These are phyloP conservation scores for Neofusicoccum parvum DNA, from an alignment of 2,329 filamentous ascomycete species.

Conservation along the genomic window DNA sequence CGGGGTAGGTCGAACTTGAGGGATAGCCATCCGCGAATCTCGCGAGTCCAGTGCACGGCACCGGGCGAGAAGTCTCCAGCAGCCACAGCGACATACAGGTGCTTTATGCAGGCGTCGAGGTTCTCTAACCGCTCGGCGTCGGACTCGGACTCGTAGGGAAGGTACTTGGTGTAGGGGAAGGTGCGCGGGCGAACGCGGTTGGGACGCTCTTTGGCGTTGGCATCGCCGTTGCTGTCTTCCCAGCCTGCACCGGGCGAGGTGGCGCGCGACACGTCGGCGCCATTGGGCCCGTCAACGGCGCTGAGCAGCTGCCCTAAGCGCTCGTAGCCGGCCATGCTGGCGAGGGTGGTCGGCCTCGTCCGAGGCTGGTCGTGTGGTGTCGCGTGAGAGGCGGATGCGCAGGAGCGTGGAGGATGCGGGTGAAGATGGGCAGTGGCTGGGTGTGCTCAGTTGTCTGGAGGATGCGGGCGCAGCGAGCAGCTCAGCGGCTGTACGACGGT, in stretches of 20 bases:
- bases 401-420: not conserved
- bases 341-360: constrained; percentile 12
- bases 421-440: not conserved
- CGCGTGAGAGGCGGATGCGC: constrained; percentile 2
- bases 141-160: constrained; percentile 87
- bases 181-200: constrained; percentile 79
- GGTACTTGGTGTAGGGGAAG: constrained; percentile 86
- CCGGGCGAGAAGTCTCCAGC: constrained; percentile 93
- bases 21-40: constrained; percentile 91
- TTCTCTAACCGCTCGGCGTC: constrained; percentile 76
- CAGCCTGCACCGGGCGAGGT: constrained; percentile 76
- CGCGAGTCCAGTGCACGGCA: constrained; percentile 94
- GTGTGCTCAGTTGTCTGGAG: not conserved
- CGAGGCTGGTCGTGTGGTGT: constrained; percentile 3
- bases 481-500: constrained; percentile 15
- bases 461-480: constrained; percentile 8
- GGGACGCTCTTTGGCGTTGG: constrained; percentile 54
- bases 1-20: constrained; percentile 97
- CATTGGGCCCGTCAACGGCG: constrained; percentile 33
- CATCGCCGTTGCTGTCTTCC: constrained; percentile 54
- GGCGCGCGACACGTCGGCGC: constrained; percentile 77
- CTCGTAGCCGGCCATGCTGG: constrained; percentile 41
- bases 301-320: constrained; percentile 47
- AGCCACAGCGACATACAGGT: constrained; percentile 88
- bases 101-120: constrained; percentile 84